phyloP scores from a whole-genome alignment of 352 stramenopile species.

The Peronospora farinosa region DNA sequence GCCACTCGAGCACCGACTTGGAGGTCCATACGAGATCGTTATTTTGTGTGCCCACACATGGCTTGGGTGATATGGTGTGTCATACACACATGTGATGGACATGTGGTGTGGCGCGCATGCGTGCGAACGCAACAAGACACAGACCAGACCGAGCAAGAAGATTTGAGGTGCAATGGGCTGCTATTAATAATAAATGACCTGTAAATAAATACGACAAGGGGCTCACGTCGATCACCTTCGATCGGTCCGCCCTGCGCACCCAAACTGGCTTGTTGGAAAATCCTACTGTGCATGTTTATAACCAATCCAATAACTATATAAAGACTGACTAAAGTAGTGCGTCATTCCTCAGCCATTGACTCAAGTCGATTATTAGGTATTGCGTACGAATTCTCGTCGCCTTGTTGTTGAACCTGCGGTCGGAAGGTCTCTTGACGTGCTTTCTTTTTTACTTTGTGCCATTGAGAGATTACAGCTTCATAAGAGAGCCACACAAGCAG shows the following conservation, averaged over 20 bases:
- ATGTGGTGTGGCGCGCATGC: too few relatives aligned
- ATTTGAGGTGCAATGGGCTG: constrained; percentile 2
- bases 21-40: constrained; percentile 28
- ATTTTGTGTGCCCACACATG: too few relatives aligned
- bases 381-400: constrained; percentile 12
- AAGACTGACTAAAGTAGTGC: constrained; percentile 5
- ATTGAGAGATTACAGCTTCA: constrained; percentile 16
- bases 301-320: constrained; percentile 11
- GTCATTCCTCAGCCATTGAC: constrained; percentile 12
- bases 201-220: too few relatives aligned
- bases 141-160: constrained; percentile 1
- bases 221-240: background rate
- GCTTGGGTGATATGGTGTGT: too few relatives aligned
- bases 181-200: too few relatives aligned
- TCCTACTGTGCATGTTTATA: constrained; percentile 20
- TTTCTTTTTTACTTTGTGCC: constrained; percentile 6
- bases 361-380: constrained; percentile 7
- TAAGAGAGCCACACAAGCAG: background rate
- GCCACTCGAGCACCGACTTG: constrained; percentile 54
- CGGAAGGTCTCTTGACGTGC: constrained; percentile 12
- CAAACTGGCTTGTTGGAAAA: constrained; percentile 14
- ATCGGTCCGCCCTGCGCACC: constrained; percentile 15
- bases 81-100: too few relatives aligned
- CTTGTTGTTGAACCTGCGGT: constrained; percentile 6
- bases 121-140: too few relatives aligned